Conservation (phyloP, 495 filamentous ascomycete genomes). For the Annulohypoxylon nitens region DNA sequence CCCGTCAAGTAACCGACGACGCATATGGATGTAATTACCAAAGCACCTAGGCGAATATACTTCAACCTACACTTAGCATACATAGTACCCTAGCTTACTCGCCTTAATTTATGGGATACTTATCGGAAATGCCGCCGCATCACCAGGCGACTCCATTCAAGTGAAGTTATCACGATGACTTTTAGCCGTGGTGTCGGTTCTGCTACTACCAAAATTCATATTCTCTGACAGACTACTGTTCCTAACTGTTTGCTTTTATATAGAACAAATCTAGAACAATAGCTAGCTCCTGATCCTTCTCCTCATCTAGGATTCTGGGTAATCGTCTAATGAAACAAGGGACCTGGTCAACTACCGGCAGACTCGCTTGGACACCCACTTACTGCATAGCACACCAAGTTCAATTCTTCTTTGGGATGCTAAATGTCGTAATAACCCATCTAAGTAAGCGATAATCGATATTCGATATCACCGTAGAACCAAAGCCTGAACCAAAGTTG, state of each 20-base stretch:
- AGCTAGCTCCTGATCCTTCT: conserved; percentile 7
- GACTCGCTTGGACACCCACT: background rate
- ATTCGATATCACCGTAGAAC: background rate
- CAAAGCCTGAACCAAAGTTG: background rate
- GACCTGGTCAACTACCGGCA: conserved; percentile 4
- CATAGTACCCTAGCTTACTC: background rate
- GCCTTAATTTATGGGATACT: background rate
- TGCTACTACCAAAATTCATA: background rate
- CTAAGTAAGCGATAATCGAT: background rate
- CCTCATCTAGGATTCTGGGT: background rate
- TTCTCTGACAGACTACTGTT: background rate
- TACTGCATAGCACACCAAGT: background rate
- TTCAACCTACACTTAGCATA: background rate
- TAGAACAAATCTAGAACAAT: background rate
- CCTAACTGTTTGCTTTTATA: background rate
- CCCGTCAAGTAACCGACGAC: background rate
- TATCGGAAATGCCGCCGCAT: no score
- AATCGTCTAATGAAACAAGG: conserved; percentile 6
- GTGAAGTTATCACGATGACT: no score
- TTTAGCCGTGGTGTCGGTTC: background rate
- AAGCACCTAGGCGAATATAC: background rate
- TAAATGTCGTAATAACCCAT: background rate
- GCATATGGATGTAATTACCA: background rate
- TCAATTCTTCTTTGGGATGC: background rate
- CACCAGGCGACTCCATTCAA: no score